Base-by-base conservation (phyloP, 2,329 filamentous ascomycete species). In the Metarhizium rileyi region DNA sequence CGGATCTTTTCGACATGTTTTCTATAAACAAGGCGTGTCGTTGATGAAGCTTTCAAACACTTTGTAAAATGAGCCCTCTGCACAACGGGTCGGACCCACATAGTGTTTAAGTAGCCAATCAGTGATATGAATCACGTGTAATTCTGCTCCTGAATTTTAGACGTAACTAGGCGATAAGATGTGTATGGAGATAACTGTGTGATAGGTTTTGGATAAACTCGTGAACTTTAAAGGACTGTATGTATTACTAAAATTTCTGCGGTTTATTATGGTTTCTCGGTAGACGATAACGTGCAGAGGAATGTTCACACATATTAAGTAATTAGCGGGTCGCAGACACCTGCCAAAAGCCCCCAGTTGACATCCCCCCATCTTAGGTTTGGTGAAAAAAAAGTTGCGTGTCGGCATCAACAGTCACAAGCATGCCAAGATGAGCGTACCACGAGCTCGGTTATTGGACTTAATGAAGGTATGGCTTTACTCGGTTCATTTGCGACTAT, bases 381-480 rank as follows among this genome's bases (percentile, higher is more conserved):
- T 20, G n/a, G 18, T 30, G 9, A 20, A 14, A 48, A 45, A 42
- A 38, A 44, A 33, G 18, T 46, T 26, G 35, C n/a, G 12, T 18
- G 38, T 36, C 22, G 44, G 46, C 61, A 49, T 61, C 61, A 61
- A 59, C 27, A 20, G 23, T 26, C 50, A 54, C 58, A 57, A 57
- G 46, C 49, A 66, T 63, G 64, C 60, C 65, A 79, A 72, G 59
- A 82, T 84, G 75, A 76, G 76, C 65, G 77, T 84, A 56, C 72
- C 80, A 65, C 79, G 79, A 52, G 72, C 79, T 52, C 73, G 81
- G 63, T 57, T 84, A 55, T 63, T 84, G 56, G 86, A 89, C 64
- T 78, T 95, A 55, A 80, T 91, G 74, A 90, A 89, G 84, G 90
- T 88, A 69, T 43, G 58, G n/a, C 9, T 2, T 25, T 23, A 6